phyloP scores from a whole-genome alignment of 2,329 filamentous ascomycete genomes.

The Penicillium sp. region DNA sequence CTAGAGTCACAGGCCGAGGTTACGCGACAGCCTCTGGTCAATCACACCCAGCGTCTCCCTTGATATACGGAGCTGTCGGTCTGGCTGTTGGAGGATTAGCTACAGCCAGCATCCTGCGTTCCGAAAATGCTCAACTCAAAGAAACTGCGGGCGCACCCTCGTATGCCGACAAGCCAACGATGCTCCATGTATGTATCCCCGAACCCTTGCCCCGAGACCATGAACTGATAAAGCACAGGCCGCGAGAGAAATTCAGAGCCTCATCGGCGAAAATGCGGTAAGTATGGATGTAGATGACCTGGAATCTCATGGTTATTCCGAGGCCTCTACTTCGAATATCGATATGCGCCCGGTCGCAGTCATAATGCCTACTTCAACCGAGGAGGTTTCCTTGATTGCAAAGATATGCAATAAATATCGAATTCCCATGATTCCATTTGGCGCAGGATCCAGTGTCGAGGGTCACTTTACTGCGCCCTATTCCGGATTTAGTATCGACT shows the following conservation, averaged over 20 bases:
- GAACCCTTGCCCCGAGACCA: neutral
- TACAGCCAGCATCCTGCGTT: neutral
- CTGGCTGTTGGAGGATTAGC: neutral
- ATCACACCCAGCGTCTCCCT: neutral
- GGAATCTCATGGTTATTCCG: slow-evolving; percentile 65
- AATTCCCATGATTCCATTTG: slow-evolving; percentile 81
- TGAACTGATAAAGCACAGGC: slow-evolving; percentile 39
- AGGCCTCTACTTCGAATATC: slow-evolving; percentile 69
- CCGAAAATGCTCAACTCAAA: neutral
- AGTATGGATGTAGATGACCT: slow-evolving; percentile 66
- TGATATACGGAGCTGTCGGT: neutral
- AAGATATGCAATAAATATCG: slow-evolving; percentile 74
- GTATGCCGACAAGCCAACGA: neutral
- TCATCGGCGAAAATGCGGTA: slow-evolving; percentile 54
- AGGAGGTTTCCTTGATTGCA: slow-evolving; percentile 65
- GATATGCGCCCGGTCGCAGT: slow-evolving; percentile 64
- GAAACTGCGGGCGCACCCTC: neutral
- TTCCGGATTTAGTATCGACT: slow-evolving; percentile 84
- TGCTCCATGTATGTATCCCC: neutral
- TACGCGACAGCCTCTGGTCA: neutral
- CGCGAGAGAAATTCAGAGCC: slow-evolving; percentile 22
- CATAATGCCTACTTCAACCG: slow-evolving; percentile 63
- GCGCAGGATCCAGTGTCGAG: slow-evolving; percentile 80
- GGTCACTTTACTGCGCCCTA: slow-evolving; percentile 84
- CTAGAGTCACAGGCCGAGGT: neutral